These are phyloP conservation scores for Bruguiera hainesii DNA, from an alignment of 441 rosid species.

Conservation along the genomic window DNA sequence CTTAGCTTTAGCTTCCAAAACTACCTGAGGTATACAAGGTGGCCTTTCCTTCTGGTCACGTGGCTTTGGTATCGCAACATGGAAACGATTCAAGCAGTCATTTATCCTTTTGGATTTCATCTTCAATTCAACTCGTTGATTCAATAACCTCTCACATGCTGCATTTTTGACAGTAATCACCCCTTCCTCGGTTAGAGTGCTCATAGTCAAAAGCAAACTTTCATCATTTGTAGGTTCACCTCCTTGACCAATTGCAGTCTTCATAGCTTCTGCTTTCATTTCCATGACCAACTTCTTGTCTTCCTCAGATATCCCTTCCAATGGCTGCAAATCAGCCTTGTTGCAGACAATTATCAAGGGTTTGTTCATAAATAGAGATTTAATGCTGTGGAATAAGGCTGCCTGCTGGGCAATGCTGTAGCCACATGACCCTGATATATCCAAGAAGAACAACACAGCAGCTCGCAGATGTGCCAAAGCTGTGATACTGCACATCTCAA, in stretches of 20 bases:
- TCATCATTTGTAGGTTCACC: constrained; percentile 55
- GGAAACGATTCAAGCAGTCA: constrained; percentile 79
- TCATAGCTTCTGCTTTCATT: constrained; percentile 77
- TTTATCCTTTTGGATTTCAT: constrained; percentile 88
- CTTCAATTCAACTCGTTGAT: constrained; percentile 69
- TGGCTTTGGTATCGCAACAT: constrained; percentile 81
- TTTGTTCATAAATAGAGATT: constrained; percentile 71
- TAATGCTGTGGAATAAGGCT: constrained; percentile 81
- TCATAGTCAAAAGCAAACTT: constrained; percentile 72
- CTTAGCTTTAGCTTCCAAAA: constrained; percentile 63
- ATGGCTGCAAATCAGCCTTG: constrained; percentile 68
- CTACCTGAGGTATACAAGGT: constrained; percentile 62
- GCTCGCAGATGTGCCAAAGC: constrained; percentile 63
- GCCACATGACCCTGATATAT: constrained; percentile 81
- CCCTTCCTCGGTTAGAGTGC: constrained; percentile 75
- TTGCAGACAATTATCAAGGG: constrained; percentile 69
- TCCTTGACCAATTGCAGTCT: constrained; percentile 58
- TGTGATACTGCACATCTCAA: constrained; percentile 84
- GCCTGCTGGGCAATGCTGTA: constrained; percentile 91
- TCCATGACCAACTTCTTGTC: constrained; percentile 62
- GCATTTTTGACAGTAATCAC: constrained; percentile 83
- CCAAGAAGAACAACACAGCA: constrained; percentile 67
- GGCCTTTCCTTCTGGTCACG: constrained; percentile 80
- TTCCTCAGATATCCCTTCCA: constrained; percentile 56
- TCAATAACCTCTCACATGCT: constrained; percentile 71